Percentiles rank a stretch among this genome's conserved stretches.
Evolutionary conservation across 2,329 filamentous ascomycete species (phyloP).

Genomic region (Escovopsis weberi): DNA sequence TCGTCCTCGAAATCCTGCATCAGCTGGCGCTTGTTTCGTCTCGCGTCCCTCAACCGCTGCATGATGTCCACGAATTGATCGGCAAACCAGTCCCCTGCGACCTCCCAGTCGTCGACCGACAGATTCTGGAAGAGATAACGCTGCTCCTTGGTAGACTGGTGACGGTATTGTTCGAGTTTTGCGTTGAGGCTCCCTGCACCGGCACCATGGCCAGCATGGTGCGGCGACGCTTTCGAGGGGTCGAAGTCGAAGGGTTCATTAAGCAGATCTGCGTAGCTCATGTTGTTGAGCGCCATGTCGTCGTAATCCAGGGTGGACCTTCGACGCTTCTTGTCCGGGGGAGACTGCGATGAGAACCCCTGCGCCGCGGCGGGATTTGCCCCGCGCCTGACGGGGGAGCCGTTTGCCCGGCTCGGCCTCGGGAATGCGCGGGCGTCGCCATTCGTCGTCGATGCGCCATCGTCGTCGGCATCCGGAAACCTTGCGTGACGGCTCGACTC

Average conservation of each 20-base stretch:
- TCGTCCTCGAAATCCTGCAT: conserved; percentile 39
- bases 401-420: conserved; percentile 11
- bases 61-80: conserved; percentile 37
- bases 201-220: conserved; percentile 21
- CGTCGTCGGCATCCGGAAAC: conserved; percentile 12
- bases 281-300: conserved; percentile 37
- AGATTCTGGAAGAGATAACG: conserved; percentile 37
- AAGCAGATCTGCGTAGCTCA: conserved; percentile 37
- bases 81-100: conserved; percentile 45
- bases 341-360: conserved; percentile 6
- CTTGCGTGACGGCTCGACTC: conserved; percentile 8
- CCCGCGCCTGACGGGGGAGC: conserved; percentile 9
- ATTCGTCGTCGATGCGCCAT: conserved; percentile 10
- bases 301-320: conserved; percentile 39
- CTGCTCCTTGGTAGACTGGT: conserved; percentile 30
- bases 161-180: conserved; percentile 35
- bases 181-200: conserved; percentile 28
- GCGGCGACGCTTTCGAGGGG: conserved; percentile 30
- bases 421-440: conserved; percentile 12
- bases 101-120: conserved; percentile 42
- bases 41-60: conserved; percentile 30
- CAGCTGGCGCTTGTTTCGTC: conserved; percentile 33
- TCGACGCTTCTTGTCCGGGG: conserved; percentile 25
- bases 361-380: conserved; percentile 12
- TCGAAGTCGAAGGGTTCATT: conserved; percentile 43